A percentile compares a stretch with the other conserved stretches of the same genome.
These are phyloP conservation scores for Pittosporum tobira DNA, from an alignment of 129 eudicot species.

Conservation along the genomic window DNA sequence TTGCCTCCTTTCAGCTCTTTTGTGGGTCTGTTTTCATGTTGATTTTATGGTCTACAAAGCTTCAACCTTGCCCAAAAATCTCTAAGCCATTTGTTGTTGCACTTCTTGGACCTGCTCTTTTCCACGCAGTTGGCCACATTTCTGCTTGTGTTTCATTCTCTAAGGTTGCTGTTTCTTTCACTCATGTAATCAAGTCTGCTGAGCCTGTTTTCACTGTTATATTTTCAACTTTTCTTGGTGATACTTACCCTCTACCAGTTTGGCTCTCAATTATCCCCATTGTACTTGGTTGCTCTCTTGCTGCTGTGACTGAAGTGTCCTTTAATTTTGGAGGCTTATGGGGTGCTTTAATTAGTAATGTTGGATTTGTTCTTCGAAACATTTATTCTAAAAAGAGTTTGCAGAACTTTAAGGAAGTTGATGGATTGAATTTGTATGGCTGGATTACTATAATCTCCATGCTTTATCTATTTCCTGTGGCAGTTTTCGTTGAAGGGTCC, in stretches of 20 bases:
- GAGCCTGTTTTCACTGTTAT: slow-evolving; percentile 88
- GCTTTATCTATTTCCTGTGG: slow-evolving; percentile 79
- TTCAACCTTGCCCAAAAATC: slow-evolving; percentile 72
- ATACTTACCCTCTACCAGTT: slow-evolving; percentile 58
- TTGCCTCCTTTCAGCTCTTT: slow-evolving; percentile 79
- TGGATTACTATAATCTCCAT: slow-evolving; percentile 75
- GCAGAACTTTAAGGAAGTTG: slow-evolving; percentile 82
- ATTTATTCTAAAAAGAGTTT: slow-evolving; percentile 89
- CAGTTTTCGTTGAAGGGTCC: slow-evolving; percentile 82
- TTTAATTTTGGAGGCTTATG: slow-evolving; percentile 83
- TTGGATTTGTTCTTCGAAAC: slow-evolving; percentile 83
- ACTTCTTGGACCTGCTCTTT: slow-evolving; percentile 85
- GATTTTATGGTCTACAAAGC: slow-evolving; percentile 61
- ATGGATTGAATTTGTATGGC: slow-evolving; percentile 89
- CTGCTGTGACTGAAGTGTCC: slow-evolving; percentile 96
- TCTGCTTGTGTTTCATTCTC: slow-evolving; percentile 99
- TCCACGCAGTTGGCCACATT: slow-evolving; percentile 93
- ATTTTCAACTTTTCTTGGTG: slow-evolving; percentile 76
- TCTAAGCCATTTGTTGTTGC: slow-evolving; percentile 66
- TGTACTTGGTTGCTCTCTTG: slow-evolving; percentile 89
- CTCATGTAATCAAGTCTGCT: slow-evolving; percentile 92
- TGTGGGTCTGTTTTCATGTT: slow-evolving; percentile 83
- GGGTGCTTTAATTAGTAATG: slow-evolving; percentile 96
- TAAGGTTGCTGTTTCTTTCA: slow-evolving; percentile 94
- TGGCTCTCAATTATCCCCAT: slow-evolving; percentile 90